Conservation (phyloP, 495 filamentous ascomycete genomes). For the Aspergillus ostianus region DNA sequence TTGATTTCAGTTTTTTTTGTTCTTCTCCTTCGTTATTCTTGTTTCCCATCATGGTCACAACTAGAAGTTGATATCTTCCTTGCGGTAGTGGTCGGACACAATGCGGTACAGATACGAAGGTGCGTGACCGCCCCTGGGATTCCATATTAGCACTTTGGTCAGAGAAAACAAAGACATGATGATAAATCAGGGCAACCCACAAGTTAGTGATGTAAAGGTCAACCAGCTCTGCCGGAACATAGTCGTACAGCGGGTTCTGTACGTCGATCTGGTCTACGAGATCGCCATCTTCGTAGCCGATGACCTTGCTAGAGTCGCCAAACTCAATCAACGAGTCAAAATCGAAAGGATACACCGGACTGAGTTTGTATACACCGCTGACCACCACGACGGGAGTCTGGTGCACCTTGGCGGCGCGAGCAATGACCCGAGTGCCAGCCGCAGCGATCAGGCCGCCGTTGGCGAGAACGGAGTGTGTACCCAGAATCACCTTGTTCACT, state of each 20-base stretch:
- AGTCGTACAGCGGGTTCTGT: constrained; percentile 78
- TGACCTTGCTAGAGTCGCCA: constrained; percentile 71
- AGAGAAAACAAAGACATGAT: not conserved
- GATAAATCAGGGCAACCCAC: constrained; percentile 53
- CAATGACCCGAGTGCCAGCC: constrained; percentile 73
- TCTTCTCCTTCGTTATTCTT: constrained; percentile 4
- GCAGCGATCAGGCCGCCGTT: constrained; percentile 82
- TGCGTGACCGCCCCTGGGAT: constrained; percentile 69
- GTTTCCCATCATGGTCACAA: constrained; percentile 6
- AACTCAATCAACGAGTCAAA: constrained; percentile 75
- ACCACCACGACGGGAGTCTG: constrained; percentile 80
- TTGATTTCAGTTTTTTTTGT: not conserved
- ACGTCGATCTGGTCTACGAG: constrained; percentile 75
- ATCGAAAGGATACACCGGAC: constrained; percentile 81
- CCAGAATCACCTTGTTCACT: constrained; percentile 90
- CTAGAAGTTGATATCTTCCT: constrained; percentile 71
- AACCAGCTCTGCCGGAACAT: constrained; percentile 75
- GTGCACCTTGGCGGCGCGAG: constrained; percentile 76
- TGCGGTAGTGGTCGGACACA: constrained; percentile 80
- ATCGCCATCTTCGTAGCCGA: constrained; percentile 69
- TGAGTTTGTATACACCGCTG: constrained; percentile 84
- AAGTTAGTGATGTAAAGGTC: constrained; percentile 92
- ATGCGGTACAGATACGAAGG: constrained; percentile 79
- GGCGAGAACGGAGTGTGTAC: constrained; percentile 79
- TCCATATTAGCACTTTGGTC: constrained; percentile 23